phyloP scores from a whole-genome alignment of 2,329 filamentous ascomycete species.

The Dactylonectria estremocensis region DNA sequence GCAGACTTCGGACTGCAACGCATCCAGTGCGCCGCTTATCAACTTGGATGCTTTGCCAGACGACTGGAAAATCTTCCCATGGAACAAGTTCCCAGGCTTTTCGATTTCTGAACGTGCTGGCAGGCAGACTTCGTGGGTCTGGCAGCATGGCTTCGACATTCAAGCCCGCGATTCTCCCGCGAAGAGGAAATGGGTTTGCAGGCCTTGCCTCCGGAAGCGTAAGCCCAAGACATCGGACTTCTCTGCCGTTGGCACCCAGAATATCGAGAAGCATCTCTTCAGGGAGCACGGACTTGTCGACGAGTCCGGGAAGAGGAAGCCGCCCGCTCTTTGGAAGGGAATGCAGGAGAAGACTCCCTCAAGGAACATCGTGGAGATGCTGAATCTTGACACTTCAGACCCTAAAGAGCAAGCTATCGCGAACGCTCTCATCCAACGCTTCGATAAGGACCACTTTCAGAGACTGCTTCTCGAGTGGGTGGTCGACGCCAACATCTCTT shows the following conservation, averaged over 20 bases:
- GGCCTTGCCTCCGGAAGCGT: too few species aligned
- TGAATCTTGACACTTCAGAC: not conserved
- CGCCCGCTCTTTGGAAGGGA: not conserved
- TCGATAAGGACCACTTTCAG: not conserved
- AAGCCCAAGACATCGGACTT: too few species aligned
- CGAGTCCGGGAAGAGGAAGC: not conserved
- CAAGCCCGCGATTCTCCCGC: too few species aligned
- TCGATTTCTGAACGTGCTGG: too few species aligned
- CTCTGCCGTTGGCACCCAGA: not conserved
- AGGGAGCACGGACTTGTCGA: conserved; percentile 1
- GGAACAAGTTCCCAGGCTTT: too few species aligned
- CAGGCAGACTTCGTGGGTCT: too few species aligned
- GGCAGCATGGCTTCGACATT: too few species aligned
- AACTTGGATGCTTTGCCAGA: too few species aligned
- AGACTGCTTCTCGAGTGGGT: not conserved
- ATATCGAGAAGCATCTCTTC: conserved; percentile 23
- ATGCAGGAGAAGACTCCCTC: not conserved
- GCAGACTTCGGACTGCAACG: not conserved
- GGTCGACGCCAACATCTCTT: not conserved
- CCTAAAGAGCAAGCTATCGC: not conserved
- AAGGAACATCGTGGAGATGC: not conserved
- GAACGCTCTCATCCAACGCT: not conserved
- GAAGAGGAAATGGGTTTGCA: too few species aligned
- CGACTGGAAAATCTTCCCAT: too few species aligned
- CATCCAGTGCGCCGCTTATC: not conserved